Conservation (phyloP, 2,329 filamentous ascomycete species). For the Hypoxylon sp. region DNA sequence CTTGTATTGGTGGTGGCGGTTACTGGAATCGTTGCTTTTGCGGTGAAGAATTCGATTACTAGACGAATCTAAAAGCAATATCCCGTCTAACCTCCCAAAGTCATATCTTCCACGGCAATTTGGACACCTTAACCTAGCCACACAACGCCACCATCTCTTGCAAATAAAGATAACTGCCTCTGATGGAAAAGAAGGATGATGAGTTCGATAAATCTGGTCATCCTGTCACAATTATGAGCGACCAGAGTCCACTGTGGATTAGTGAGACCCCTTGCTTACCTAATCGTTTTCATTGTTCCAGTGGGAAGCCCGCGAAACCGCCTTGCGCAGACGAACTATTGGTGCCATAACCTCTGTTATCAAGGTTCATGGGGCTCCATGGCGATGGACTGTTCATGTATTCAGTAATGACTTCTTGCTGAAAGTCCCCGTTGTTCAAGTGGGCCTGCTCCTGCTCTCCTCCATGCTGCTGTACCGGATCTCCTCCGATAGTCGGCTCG, state of each 20-base stretch:
- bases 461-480: not conserved
- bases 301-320: not conserved
- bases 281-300: not conserved
- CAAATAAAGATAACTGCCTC: not conserved
- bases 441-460: not conserved
- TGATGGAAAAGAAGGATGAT: not conserved
- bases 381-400: not conserved
- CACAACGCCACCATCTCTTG: not conserved
- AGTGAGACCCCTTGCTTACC: not conserved
- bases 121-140: not conserved
- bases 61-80: not conserved
- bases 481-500: not conserved
- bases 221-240: not conserved
- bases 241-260: not conserved
- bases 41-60: not conserved
- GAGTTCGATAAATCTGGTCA: not conserved
- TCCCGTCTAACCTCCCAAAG: not conserved
- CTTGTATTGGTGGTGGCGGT: constrained; percentile 9
- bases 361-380: constrained; percentile 3
- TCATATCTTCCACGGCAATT: not conserved
- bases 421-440: not conserved
- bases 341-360: not conserved
- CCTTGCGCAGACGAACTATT: not conserved
- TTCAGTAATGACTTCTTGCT: not conserved
- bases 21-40: not conserved